Conservation (phyloP, 108 stramenopile genomes). For the Cyclotella cryptica region DNA sequence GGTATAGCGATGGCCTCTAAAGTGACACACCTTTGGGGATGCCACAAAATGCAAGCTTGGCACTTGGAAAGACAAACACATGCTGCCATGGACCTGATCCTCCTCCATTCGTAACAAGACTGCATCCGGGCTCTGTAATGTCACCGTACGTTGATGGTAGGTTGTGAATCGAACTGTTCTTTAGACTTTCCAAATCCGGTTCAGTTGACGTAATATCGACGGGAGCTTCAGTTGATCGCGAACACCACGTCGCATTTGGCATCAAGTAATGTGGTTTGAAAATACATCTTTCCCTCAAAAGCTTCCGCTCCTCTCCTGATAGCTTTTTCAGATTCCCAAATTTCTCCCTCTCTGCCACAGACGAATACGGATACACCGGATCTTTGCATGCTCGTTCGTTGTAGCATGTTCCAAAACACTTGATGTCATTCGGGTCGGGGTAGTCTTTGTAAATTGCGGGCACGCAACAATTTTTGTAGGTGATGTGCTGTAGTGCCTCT, state of each 20-base stretch:
- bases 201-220: neutral
- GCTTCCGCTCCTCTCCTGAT: neutral
- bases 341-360: neutral
- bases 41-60: constrained; percentile 64
- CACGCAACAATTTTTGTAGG: constrained; percentile 11
- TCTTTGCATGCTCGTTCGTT: constrained; percentile 25
- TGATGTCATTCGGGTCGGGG: constrained; percentile 1
- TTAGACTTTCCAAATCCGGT: neutral
- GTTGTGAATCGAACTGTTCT: neutral
- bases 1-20: neutral
- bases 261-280: constrained; percentile 1
- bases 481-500: constrained; percentile 15
- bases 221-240: neutral
- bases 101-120: constrained; percentile 17
- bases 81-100: constrained; percentile 39
- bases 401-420: constrained; percentile 32
- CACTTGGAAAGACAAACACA: constrained; percentile 47
- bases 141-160: neutral
- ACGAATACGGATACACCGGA: constrained; percentile 11
- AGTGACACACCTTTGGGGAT: constrained; percentile 55
- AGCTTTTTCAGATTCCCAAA: neutral
- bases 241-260: constrained; percentile 17
- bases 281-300: constrained; percentile 13
- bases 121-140: constrained; percentile 19
- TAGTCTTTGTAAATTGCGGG: constrained; percentile 3